Conservation (phyloP, 2,329 filamentous ascomycete species). For the Cladobotryum protrusum region DNA sequence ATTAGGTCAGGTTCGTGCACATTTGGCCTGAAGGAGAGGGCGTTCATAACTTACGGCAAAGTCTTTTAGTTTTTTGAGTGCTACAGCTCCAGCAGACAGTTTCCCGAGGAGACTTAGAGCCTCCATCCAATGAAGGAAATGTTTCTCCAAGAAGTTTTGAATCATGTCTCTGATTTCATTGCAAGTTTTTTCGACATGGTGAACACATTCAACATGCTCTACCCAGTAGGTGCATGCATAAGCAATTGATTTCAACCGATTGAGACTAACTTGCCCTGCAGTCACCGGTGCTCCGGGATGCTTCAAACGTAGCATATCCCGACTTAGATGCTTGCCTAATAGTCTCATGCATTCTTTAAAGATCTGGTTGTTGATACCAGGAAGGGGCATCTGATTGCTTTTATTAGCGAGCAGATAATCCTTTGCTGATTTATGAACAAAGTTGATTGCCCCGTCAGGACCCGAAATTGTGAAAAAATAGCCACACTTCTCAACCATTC, state of each 20-base stretch:
- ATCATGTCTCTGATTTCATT: slow-evolving; percentile 18
- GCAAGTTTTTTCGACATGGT: not conserved
- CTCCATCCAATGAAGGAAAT: slow-evolving; percentile 38
- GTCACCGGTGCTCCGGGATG: not conserved
- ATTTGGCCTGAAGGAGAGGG: not conserved
- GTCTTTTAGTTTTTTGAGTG: slow-evolving; percentile 8
- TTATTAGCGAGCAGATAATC: slow-evolving; percentile 34
- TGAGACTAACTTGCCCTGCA: not conserved
- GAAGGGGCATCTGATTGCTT: not conserved
- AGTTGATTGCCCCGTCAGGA: slow-evolving; percentile 20
- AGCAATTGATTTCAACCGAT: slow-evolving; percentile 1
- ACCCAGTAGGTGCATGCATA: slow-evolving; percentile 20
- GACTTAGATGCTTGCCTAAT: not conserved
- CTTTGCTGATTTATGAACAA: slow-evolving; percentile 39
- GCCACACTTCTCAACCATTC: slow-evolving; percentile 29
- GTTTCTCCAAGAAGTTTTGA: slow-evolving; percentile 26
- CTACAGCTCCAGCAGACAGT: slow-evolving; percentile 15
- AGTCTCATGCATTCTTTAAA: slow-evolving; percentile 7
- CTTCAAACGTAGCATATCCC: slow-evolving; percentile 19
- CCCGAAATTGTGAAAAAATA: slow-evolving; percentile 32
- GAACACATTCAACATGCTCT: slow-evolving; percentile 6
- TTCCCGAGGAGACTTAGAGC: slow-evolving; percentile 29
- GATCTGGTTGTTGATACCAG: not conserved
- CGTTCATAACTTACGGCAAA: slow-evolving; percentile 2
- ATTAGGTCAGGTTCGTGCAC: not conserved